Percentiles rank a stretch among this genome's conserved stretches.
phyloP scores from a whole-genome alignment of 768 basidiomycete genomes.

The Gymnopilus junonius region DNA sequence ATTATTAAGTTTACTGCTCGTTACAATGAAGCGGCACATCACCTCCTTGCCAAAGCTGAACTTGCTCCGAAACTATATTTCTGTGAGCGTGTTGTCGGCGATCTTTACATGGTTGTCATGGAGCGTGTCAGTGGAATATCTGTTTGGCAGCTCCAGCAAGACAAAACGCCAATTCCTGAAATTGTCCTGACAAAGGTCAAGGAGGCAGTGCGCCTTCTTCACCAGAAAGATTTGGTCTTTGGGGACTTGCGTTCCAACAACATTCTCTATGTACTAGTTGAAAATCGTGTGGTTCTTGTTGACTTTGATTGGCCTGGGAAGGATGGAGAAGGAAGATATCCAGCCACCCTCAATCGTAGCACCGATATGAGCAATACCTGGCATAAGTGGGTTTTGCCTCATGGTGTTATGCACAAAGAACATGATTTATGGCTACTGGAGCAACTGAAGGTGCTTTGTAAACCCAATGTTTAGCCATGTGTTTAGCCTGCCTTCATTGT shows the following conservation, averaged over 20 bases:
- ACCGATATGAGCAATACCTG: background rate
- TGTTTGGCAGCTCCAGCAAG: slow-evolving; percentile 15
- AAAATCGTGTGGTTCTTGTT: slow-evolving; percentile 21
- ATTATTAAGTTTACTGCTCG: slow-evolving; percentile 26
- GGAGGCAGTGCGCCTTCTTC: slow-evolving; percentile 17
- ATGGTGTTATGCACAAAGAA: background rate
- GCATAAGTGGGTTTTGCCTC: background rate
- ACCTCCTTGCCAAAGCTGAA: slow-evolving; percentile 14
- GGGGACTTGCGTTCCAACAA: slow-evolving; percentile 31
- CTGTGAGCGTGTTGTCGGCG: slow-evolving; percentile 21
- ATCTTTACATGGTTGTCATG: slow-evolving; percentile 27
- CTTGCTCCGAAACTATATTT: slow-evolving; percentile 22
- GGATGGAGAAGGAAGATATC: too few species aligned
- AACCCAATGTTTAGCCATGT: too few species aligned
- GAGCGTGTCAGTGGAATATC: slow-evolving; percentile 16
- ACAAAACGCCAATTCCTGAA: too few species aligned
- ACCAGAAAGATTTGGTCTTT: slow-evolving; percentile 26
- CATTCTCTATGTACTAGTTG: slow-evolving; percentile 19
- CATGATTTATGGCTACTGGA: background rate
- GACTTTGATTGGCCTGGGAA: too few species aligned
- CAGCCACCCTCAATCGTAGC: slow-evolving; percentile 38
- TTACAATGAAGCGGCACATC: slow-evolving; percentile 21
- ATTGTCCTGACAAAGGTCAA: slow-evolving; percentile 13
- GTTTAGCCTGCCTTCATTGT: too few species aligned
- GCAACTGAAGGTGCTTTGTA: too few species aligned